phyloP scores from a whole-genome alignment of 345 rosid species.

The Erucastrum elatum region DNA sequence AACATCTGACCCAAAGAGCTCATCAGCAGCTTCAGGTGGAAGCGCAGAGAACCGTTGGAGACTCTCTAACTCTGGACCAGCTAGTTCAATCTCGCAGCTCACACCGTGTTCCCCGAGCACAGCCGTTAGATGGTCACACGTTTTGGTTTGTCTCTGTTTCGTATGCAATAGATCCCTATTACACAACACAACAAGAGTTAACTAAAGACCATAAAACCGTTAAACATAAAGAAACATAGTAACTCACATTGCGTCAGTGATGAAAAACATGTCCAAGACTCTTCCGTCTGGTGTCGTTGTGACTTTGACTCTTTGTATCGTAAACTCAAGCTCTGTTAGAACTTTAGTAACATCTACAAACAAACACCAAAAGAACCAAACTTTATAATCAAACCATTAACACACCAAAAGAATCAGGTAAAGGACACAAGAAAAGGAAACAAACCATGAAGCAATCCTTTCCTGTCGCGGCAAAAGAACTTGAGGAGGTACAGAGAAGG shows the following conservation, averaged over 20 bases:
- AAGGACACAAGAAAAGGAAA: neutral
- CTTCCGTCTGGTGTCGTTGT: constrained; percentile 75
- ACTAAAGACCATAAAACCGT: too few relatives aligned
- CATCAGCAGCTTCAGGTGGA: constrained; percentile 50
- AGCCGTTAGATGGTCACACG: constrained; percentile 49
- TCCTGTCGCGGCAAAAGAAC: constrained; percentile 57
- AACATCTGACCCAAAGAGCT: constrained; percentile 50
- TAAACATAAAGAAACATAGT: too few relatives aligned
- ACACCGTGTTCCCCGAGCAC: constrained; percentile 59
- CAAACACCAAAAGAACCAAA: neutral
- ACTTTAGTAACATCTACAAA: constrained; percentile 59
- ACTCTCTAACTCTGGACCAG: constrained; percentile 57
- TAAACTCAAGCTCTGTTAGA: constrained; percentile 59
- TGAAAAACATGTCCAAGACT: constrained; percentile 66
- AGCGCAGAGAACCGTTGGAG: constrained; percentile 54
- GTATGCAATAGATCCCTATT: constrained; percentile 56
- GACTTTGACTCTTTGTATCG: constrained; percentile 74
- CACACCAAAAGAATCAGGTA: neutral
- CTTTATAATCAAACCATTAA: neutral
- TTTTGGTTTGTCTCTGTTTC: constrained; percentile 54
- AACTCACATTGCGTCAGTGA: constrained; percentile 50
- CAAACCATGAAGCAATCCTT: constrained; percentile 69
- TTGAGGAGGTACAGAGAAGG: constrained; percentile 62
- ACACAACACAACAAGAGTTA: too few relatives aligned
- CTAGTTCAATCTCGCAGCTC: constrained; percentile 70